A percentile compares a stretch with the other conserved stretches of the same genome.
These are phyloP conservation scores for Paramecium tetraurelia DNA, from an alignment of 73 alveolate genomes.

Conservation along the genomic window DNA sequence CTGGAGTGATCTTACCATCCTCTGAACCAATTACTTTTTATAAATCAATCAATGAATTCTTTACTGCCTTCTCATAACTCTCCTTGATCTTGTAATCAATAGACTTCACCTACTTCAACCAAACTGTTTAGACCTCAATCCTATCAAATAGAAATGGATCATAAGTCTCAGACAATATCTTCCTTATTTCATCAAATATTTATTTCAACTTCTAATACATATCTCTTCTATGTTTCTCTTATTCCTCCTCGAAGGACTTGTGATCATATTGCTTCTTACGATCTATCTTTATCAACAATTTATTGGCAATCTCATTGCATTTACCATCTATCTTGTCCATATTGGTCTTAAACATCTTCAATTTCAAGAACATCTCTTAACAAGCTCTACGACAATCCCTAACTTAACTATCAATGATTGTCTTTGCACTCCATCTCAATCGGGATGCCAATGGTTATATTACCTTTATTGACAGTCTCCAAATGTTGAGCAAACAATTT, in stretches of 20 bases:
- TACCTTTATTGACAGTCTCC: constrained; percentile 69
- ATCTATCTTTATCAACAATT: constrained; percentile 67
- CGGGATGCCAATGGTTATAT: constrained; percentile 79
- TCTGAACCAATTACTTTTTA: constrained; percentile 81
- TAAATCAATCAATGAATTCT: constrained; percentile 82
- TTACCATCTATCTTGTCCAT: constrained; percentile 70
- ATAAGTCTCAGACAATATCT: constrained; percentile 76
- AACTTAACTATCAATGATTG: constrained; percentile 75
- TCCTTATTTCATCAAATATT: constrained; percentile 74
- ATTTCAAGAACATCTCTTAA: constrained; percentile 78
- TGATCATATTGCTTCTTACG: constrained; percentile 75
- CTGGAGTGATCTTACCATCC: constrained; percentile 69
- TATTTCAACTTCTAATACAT: constrained; percentile 63
- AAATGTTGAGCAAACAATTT: constrained; percentile 81
- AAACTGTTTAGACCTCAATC: constrained; percentile 67
- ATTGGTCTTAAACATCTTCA: constrained; percentile 81
- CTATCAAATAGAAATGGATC: constrained; percentile 77
- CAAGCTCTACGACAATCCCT: constrained; percentile 83
- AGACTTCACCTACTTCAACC: constrained; percentile 70
- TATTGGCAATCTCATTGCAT: constrained; percentile 74
- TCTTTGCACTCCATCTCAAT: constrained; percentile 79
- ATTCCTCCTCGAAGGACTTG: constrained; percentile 74
- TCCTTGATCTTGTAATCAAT: constrained; percentile 86
- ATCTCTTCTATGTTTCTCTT: constrained; percentile 72
- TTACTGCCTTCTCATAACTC: constrained; percentile 88